Evolutionary conservation across 805 yeast species (phyloP).

Genomic region (Wickerhamia fluorescens): DNA sequence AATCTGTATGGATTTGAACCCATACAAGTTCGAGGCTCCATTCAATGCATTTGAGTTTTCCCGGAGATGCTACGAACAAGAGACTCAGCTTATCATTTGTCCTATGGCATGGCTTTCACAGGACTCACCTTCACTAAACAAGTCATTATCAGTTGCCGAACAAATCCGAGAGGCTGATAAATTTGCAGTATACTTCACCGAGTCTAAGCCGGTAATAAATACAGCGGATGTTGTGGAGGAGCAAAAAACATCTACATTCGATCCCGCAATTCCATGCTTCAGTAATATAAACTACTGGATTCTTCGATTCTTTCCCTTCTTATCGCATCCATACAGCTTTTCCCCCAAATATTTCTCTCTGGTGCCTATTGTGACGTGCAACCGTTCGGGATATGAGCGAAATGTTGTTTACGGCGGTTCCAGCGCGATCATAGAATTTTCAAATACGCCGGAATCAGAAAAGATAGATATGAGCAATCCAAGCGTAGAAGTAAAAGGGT

Average conservation of each 20-base stretch:
- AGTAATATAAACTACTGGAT: conserved; percentile 69
- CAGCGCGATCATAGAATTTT: conserved; percentile 49
- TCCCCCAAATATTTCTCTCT: conserved; percentile 15
- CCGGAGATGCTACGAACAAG: conserved; percentile 37
- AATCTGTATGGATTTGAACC: conserved; percentile 92
- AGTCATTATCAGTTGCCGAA: not conserved
- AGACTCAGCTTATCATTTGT: conserved; percentile 52
- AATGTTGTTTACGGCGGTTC: conserved; percentile 65
- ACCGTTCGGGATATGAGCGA: conserved; percentile 74
- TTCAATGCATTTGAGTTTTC: conserved; percentile 71
- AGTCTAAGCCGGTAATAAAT: too few species aligned
- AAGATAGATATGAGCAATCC: conserved; percentile 35
- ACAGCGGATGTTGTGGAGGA: not conserved
- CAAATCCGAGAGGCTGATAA: not conserved
- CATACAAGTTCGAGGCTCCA: conserved; percentile 77
- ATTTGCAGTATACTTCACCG: too few species aligned
- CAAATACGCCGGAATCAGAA: conserved; percentile 21
- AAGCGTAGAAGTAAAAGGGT: conserved; percentile 49
- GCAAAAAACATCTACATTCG: conserved; percentile 3
- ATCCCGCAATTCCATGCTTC: conserved; percentile 35
- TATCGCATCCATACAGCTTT: conserved; percentile 28
- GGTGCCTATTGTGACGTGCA: conserved; percentile 47
- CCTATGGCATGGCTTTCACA: conserved; percentile 86
- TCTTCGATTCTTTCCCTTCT: conserved; percentile 57
- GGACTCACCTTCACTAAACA: conserved; percentile 20